Percentiles rank a stretch among this genome's conserved stretches.
phyloP scores from a whole-genome alignment of 2,329 filamentous ascomycete genomes.

The Fusarium continuum region DNA sequence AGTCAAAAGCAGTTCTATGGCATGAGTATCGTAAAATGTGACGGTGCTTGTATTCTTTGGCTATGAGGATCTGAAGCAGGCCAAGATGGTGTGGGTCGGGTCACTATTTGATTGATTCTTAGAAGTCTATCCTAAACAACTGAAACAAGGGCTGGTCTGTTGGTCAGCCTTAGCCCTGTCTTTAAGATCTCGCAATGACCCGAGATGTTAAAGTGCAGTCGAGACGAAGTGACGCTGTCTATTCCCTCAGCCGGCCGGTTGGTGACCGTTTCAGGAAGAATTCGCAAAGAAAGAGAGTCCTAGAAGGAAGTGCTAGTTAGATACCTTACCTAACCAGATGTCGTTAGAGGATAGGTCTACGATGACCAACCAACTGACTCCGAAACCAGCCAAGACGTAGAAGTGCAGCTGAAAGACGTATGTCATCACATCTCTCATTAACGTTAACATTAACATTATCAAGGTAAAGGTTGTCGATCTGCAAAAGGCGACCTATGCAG shows the following conservation, averaged over 20 bases:
- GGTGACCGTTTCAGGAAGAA: constrained; percentile 13
- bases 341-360: neutral
- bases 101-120: constrained; percentile 11
- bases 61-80: constrained; percentile 1
- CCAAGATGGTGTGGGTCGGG: constrained; percentile 15
- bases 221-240: constrained; percentile 12
- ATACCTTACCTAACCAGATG: no score
- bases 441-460: neutral
- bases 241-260: constrained; percentile 22
- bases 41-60: constrained; percentile 21
- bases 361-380: constrained; percentile 7
- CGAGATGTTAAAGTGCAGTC: constrained; percentile 7
- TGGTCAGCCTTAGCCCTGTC: constrained; percentile 1
- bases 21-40: constrained; percentile 1
- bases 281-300: neutral
- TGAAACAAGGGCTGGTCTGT: constrained; percentile 20
- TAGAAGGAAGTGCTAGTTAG: neutral
- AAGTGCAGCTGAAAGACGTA: neutral
- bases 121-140: neutral
- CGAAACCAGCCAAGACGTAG: constrained; percentile 26
- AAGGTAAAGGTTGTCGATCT: constrained; percentile 24
- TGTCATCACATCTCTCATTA: constrained; percentile 9
- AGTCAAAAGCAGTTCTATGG: neutral
- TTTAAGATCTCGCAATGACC: constrained; percentile 25
- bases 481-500: constrained; percentile 8